A percentile compares a stretch with the other conserved stretches of the same genome.
phyloP scores from a whole-genome alignment of 345 rosid species.

The Citrus medica region DNA sequence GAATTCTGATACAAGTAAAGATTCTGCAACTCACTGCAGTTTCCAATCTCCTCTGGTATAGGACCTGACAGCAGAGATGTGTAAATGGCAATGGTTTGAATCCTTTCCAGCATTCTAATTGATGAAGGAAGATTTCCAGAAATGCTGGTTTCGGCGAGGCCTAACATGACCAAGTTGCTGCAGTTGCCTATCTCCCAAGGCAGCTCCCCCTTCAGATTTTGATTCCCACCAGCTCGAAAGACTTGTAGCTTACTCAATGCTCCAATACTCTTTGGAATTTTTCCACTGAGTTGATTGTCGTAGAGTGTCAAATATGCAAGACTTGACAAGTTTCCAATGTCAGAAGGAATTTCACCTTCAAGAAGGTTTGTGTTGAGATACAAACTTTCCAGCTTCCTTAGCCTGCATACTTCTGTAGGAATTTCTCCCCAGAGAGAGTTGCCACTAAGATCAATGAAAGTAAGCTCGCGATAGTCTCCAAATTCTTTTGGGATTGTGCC shows the following conservation, averaged over 20 bases:
- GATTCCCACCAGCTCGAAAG: conserved; percentile 88
- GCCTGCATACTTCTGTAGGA: conserved; percentile 63
- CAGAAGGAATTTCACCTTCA: conserved; percentile 75
- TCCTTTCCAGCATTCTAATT: conserved; percentile 60
- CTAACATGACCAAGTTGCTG: conserved; percentile 68
- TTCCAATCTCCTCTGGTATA: conserved; percentile 74
- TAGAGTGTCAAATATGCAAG: conserved; percentile 62
- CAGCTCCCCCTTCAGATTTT: conserved; percentile 78
- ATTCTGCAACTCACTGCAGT: conserved; percentile 83
- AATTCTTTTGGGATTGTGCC: conserved; percentile 67
- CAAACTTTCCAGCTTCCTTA: conserved; percentile 52
- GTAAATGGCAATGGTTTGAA: conserved; percentile 80
- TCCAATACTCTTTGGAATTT: conserved; percentile 69
- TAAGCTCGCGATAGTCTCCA: conserved; percentile 56
- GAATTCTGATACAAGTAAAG: conserved; percentile 88
- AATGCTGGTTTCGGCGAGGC: conserved; percentile 92
- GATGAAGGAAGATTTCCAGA: conserved; percentile 77
- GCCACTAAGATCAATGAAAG: conserved; percentile 60
- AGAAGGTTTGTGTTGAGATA: conserved; percentile 69
- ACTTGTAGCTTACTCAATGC: conserved; percentile 50
- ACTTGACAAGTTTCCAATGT: conserved; percentile 55
- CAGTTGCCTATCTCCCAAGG: conserved; percentile 91
- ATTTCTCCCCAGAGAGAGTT: conserved; percentile 74
- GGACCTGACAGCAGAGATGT: conserved; percentile 73
- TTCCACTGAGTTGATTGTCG: conserved; percentile 75